Evolutionary conservation across 257 asterid species (phyloP), one percentile per base, ranked within the genome.

Genomic region (Solanum sejunctum): DNA sequence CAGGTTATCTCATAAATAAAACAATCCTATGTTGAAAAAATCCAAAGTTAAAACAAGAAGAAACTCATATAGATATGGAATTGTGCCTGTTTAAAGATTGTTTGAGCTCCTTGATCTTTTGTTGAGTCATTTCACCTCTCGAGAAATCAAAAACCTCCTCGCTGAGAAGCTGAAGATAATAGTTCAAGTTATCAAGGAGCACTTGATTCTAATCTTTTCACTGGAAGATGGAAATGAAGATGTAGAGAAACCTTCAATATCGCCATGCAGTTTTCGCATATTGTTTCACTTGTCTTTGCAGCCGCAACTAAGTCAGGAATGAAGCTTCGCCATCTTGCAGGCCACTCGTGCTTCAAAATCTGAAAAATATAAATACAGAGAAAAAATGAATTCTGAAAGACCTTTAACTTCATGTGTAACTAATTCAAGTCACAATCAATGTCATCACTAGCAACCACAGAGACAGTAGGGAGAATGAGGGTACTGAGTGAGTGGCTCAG

Each of bases 311-410:
- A 91, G 88, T 97, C 99, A 7, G 99, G 99, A 81, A 97, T 92
- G 88, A 97, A 97, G 83, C 97, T 94, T 75, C 90, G 92, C 99
- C 99, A 97, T 86, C 95, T 90, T 75, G 95, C 92, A 39, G 99
- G 98, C 99, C 99, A 95, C 86, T 97, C 99, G 56, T 97, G 99
- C 98, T 97, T 97, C 91, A 97, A 87, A 89, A 97, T 97, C 99
- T 97, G 90, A 39, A 87, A 87, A 32, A 84, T 57, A 49, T 70
- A 87, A 26, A 88, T 60, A n/a, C 47, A 26, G 54, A 28, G 64
- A 52, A 78, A 51, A 78, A 32, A 52, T 26, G 57, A 75, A 28
- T 28, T 78, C 26, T 52, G 28, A 1, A 78, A 52, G 51, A 78
- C 49, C 45, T 20, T 75, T 52, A 28, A 78, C 83, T 16, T 26